Evolutionary conservation across 1,284 basidiomycete genomes (phyloP).

Genomic region (Abortiporus biennis): DNA sequence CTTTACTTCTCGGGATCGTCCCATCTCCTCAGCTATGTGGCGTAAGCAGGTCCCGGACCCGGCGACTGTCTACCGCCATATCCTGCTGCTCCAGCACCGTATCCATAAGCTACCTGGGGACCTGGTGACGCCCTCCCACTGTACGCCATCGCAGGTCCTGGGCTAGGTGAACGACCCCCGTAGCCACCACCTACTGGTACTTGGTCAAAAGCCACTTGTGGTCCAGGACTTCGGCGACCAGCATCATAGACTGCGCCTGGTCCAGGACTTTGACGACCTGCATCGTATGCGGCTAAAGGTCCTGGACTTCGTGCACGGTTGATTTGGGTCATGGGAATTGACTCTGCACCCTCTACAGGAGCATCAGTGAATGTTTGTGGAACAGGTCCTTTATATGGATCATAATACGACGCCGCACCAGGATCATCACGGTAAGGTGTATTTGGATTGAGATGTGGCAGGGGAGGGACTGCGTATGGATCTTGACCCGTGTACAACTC

Average conservation of each 20-base stretch:
- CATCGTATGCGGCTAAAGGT: slow-evolving; percentile 25
- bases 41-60: slow-evolving; percentile 19
- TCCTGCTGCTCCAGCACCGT: no score
- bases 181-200: slow-evolving; percentile 17
- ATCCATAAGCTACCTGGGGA: slow-evolving; percentile 40
- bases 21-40: no score
- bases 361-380: slow-evolving; percentile 55
- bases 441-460: slow-evolving; percentile 75
- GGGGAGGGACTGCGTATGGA: slow-evolving; percentile 77
- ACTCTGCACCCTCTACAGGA: slow-evolving; percentile 35
- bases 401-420: slow-evolving; percentile 48
- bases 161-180: slow-evolving; percentile 23
- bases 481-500: slow-evolving; percentile 38
- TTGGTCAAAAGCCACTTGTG: slow-evolving; percentile 30
- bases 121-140: slow-evolving; percentile 38
- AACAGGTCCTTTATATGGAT: slow-evolving; percentile 66
- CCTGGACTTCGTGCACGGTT: slow-evolving; percentile 38
- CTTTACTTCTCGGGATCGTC: neutral
- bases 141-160: slow-evolving; percentile 23
- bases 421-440: slow-evolving; percentile 70
- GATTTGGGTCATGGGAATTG: slow-evolving; percentile 76
- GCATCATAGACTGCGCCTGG: slow-evolving; percentile 11
- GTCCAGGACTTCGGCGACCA: slow-evolving; percentile 23
- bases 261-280: slow-evolving; percentile 13
- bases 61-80: slow-evolving; percentile 15